Evolutionary conservation across 2,329 filamentous ascomycete genomes (phyloP), one percentile per base, ranked within the genome.

Genomic region (Fusarium piperis): DNA sequence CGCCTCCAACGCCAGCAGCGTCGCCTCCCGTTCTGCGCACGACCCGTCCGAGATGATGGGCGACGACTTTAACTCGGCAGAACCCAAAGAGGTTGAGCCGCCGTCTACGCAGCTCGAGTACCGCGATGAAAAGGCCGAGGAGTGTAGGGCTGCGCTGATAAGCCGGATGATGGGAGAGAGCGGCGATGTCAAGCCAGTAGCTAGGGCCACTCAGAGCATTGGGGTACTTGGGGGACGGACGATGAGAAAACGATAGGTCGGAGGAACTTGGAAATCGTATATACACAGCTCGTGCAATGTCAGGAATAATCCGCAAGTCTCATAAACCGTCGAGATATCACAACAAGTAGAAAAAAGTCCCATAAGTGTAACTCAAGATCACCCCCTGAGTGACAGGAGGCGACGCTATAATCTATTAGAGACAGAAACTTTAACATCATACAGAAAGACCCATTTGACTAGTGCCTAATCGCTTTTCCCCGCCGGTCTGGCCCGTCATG

Each of bases 61-160:
- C 26, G 75, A 77, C 10, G 72, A 74, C n/a, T 70, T 73, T 18
- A 74, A 68, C 32, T 72, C 72, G 13, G 69, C 64, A 8, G 75
- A 74, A n/a, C 53, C 59, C n/a, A 74, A 77, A 13, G 78, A 78
- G 44, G 59, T 60, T 30, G 74, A 77, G 8, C 85, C 84, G 8
- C 81, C 83, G 0, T 79, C 84, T 3, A 89, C 88, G 9, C 87
- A 90, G 77, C 79, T 90, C 4, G 83, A 83, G 64, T 90, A 89
- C 63, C 81, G 84, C 6, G 86, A 89, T 64, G 84, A 86, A 0
- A 83, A 86, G 18, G 86, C 86, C 3, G 79, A 82, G 67, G 78
- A 80, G 64, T 80, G 80, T 58, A 85, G 83, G 74, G 82, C 80
- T 32, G 78, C 80, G 67, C 73, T 88, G 18, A 82, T 87, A 80